Percentiles rank a stretch among this genome's conserved stretches.
These are phyloP conservation scores for Primulina huaijiensis DNA, from an alignment of 257 asterid genomes.

Conservation along the genomic window DNA sequence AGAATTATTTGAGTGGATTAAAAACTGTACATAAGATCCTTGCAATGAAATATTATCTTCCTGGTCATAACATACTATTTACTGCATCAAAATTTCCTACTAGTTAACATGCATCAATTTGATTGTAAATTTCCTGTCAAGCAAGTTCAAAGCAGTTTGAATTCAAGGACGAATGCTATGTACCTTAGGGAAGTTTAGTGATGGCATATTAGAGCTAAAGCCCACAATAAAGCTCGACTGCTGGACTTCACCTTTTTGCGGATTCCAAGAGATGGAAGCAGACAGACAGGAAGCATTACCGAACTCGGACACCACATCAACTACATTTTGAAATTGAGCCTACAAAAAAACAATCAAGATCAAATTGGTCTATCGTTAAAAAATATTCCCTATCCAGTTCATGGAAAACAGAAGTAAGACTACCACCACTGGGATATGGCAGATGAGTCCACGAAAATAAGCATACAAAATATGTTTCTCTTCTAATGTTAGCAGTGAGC, in stretches of 20 bases:
- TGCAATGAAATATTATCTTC: neutral
- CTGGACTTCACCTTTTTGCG: constrained; percentile 57
- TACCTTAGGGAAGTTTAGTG: constrained; percentile 84
- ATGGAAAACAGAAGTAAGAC: constrained; percentile 5
- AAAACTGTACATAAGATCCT: neutral
- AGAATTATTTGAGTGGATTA: neutral
- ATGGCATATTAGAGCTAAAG: constrained; percentile 60
- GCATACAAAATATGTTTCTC: constrained; percentile 12
- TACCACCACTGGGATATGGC: neutral
- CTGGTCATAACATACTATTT: neutral
- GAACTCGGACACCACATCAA: constrained; percentile 69
- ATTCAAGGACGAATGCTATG: constrained; percentile 14
- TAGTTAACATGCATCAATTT: constrained; percentile 1
- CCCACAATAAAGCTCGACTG: constrained; percentile 84
- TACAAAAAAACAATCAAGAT: constrained; percentile 25
- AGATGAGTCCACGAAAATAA: constrained; percentile 1
- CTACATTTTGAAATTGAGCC: constrained; percentile 88
- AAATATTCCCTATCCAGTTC: neutral
- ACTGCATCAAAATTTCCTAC: neutral
- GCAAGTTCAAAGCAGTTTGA: neutral
- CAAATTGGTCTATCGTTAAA: neutral
- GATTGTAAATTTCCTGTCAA: neutral
- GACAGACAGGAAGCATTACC: constrained; percentile 59
- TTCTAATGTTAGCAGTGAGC: neutral
- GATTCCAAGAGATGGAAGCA: constrained; percentile 91